Conservation (phyloP, 192 early-diverging fungal species). For the Coemansia sp. region DNA sequence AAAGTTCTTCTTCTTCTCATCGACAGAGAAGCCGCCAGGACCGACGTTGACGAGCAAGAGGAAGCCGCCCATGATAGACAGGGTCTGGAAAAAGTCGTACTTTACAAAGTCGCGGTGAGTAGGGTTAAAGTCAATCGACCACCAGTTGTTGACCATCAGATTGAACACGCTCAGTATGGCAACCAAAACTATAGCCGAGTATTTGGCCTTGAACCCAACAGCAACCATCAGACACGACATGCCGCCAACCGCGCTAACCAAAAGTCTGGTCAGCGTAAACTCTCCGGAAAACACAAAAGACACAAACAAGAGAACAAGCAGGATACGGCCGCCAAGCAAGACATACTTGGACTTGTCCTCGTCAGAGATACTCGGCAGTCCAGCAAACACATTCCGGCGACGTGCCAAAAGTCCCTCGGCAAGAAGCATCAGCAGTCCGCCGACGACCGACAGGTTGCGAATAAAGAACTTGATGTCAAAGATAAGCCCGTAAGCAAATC, state of each 20-base stretch:
- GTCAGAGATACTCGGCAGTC: conserved; percentile 80
- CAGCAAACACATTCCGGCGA: conserved; percentile 78
- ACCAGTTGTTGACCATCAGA: conserved; percentile 94
- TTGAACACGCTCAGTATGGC: conserved; percentile 87
- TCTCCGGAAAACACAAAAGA: conserved; percentile 85
- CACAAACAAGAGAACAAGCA: conserved; percentile 90
- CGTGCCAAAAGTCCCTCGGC: conserved; percentile 71
- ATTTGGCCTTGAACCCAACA: conserved; percentile 97
- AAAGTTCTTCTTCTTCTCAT: conserved; percentile 96
- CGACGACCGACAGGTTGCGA: conserved; percentile 88
- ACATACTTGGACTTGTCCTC: conserved; percentile 86
- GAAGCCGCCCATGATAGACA: conserved; percentile 94
- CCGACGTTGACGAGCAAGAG: conserved; percentile 89
- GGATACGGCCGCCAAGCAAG: conserved; percentile 85
- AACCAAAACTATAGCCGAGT: conserved; percentile 90
- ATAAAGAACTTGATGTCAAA: conserved; percentile 88
- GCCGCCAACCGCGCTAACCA: conserved; percentile 72
- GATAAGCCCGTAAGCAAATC: conserved; percentile 90
- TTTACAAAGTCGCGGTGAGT: conserved; percentile 88
- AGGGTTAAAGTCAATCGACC: conserved; percentile 78
- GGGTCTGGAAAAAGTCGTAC: conserved; percentile 98
- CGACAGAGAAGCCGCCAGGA: conserved; percentile 86
- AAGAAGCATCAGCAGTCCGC: conserved; percentile 92
- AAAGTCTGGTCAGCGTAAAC: conserved; percentile 65
- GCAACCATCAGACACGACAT: conserved; percentile 91